These are phyloP conservation scores for Cornus kousa DNA, from an alignment of 148 eudicot species.

Conservation along the genomic window DNA sequence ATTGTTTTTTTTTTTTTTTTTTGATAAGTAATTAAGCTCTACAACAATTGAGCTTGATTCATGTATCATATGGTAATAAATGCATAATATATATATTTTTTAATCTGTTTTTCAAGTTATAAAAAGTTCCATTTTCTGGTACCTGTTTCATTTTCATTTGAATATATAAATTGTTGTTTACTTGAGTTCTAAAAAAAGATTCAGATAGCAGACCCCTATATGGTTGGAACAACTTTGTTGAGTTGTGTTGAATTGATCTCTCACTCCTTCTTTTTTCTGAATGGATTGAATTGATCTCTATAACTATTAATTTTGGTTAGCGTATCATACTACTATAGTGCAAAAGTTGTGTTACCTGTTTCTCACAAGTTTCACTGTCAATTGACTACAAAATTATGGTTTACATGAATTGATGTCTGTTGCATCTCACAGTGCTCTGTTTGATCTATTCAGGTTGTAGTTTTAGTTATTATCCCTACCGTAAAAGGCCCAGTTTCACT, in stretches of 20 bases:
- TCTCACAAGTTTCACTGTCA: not conserved
- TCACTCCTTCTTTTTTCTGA: no score
- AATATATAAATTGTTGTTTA: no score
- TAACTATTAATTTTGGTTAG: no score
- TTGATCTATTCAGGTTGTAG: constrained; percentile 41
- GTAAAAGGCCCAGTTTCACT: constrained; percentile 25
- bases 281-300: not conserved
- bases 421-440: not conserved
- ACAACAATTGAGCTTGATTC: no score
- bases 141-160: no score
- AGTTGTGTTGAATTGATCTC: not conserved
- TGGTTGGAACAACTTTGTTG: no score
- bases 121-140: not conserved
- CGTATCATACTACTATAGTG: not conserved
- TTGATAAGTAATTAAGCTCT: not conserved
- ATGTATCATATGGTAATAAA: not conserved
- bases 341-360: not conserved
- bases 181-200: no score
- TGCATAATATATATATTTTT: not conserved
- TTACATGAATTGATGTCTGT: not conserved
- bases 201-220: no score
- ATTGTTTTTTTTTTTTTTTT: no score
- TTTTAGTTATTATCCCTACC: constrained; percentile 40
- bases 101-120: not conserved
- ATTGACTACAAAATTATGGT: not conserved